A percentile compares a stretch with the other conserved stretches of the same genome.
Conservation (phyloP, 1,139 yeast genomes). For the Wickerhamomyces sp. region DNA sequence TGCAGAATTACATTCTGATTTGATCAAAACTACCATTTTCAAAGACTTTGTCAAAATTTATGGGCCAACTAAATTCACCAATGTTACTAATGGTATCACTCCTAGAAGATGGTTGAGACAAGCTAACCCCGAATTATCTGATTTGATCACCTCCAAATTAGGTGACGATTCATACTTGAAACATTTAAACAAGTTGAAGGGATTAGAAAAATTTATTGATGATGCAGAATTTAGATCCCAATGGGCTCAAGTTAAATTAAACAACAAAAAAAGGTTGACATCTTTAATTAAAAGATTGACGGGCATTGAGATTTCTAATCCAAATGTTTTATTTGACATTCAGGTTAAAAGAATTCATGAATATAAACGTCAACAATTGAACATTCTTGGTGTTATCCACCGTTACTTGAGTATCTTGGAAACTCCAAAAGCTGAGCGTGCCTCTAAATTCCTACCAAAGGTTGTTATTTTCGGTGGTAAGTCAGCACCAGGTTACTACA, state of each 20-base stretch:
- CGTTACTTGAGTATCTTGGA: conserved; percentile 75
- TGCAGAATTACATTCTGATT: conserved; percentile 90
- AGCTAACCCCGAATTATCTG: conserved; percentile 80
- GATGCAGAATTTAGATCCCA: conserved; percentile 61
- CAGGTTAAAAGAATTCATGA: conserved; percentile 96
- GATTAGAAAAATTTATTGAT: conserved; percentile 60
- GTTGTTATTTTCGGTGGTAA: conserved; percentile 89
- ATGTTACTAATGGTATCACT: conserved; percentile 93
- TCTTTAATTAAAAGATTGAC: conserved; percentile 62
- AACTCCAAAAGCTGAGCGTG: conserved; percentile 62
- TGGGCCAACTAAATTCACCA: conserved; percentile 80
- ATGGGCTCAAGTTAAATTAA: conserved; percentile 71
- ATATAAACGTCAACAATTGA: conserved; percentile 92
- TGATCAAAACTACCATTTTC: conserved; percentile 84
- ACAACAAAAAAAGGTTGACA: conserved; percentile 71
- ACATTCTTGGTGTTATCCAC: conserved; percentile 83
- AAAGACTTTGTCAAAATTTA: conserved; percentile 82
- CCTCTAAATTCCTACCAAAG: conserved; percentile 61
- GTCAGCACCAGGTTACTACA: conserved; percentile 95
- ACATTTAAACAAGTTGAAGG: conserved; percentile 64
- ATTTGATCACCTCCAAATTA: conserved; percentile 65
- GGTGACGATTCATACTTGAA: conserved; percentile 69
- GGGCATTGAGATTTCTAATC: conserved; percentile 62
- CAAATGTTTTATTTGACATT: conserved; percentile 76
- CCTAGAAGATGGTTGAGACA: conserved; percentile 97